Evolutionary conservation across 2,329 filamentous ascomycete genomes (phyloP).

Genomic region (Pseudocercospora vitis): DNA sequence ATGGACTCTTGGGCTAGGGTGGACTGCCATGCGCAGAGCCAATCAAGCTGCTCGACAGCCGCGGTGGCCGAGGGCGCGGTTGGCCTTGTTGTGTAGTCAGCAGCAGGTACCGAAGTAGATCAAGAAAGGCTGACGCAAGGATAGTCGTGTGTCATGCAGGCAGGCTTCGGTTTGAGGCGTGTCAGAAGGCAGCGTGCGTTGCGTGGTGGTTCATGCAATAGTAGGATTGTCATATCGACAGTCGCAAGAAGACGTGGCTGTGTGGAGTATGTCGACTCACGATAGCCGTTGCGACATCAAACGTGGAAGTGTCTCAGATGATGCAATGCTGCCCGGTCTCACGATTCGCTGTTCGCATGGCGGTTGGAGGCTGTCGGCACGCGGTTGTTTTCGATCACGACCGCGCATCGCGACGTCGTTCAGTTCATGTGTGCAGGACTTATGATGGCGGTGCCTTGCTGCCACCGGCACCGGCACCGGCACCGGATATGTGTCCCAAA

Average conservation of each 20-base stretch:
- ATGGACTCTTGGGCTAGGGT: slow-evolving; percentile 16
- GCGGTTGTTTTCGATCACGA: slow-evolving; percentile 2
- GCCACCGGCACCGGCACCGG: background rate
- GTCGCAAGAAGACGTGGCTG: slow-evolving; percentile 6
- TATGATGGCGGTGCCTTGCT: background rate
- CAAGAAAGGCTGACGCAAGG: background rate
- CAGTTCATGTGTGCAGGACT: background rate
- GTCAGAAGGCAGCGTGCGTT: slow-evolving; percentile 4
- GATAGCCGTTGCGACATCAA: slow-evolving; percentile 9
- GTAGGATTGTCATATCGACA: slow-evolving; percentile 18
- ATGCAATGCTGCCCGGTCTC: slow-evolving; percentile 11
- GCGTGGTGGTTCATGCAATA: slow-evolving; percentile 16
- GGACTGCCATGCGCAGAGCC: slow-evolving; percentile 12
- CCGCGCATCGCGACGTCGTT: background rate
- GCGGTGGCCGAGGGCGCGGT: background rate
- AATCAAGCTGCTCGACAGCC: background rate
- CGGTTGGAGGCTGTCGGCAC: background rate
- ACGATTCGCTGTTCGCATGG: slow-evolving; percentile 8
- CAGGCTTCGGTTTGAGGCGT: slow-evolving; percentile 7
- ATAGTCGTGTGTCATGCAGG: slow-evolving; percentile 15
- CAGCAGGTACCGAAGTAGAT: slow-evolving; percentile 1
- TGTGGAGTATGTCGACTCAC: slow-evolving; percentile 11
- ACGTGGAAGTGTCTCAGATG: slow-evolving; percentile 14
- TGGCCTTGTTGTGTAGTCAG: slow-evolving; percentile 6
- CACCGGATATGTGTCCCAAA: background rate